phyloP scores from a whole-genome alignment of 1,284 basidiomycete species.

The Volvariella volvacea region DNA sequence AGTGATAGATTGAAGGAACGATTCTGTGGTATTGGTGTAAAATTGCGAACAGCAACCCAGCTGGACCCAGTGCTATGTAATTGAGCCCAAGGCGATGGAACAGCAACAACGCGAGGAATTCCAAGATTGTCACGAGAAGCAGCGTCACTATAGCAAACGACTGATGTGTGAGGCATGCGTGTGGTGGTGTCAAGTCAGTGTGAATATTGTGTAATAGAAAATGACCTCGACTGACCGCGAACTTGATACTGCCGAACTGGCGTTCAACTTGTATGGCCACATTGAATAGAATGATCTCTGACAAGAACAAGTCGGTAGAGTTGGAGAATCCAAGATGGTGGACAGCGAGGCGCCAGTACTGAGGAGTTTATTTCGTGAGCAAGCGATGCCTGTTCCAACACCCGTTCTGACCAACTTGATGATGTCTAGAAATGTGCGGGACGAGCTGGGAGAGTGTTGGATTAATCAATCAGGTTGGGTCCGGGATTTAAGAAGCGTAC shows the following conservation, averaged over 20 bases:
- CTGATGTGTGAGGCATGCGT: constrained; percentile 29
- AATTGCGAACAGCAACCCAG: constrained; percentile 64
- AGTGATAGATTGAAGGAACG: constrained; percentile 71
- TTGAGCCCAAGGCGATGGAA: constrained; percentile 64
- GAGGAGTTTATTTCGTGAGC: constrained; percentile 9
- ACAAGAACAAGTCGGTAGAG: constrained; percentile 80
- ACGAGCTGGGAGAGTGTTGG: constrained; percentile 37
- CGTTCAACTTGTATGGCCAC: constrained; percentile 74
- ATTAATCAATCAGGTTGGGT: constrained; percentile 10
- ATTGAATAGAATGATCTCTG: constrained; percentile 71
- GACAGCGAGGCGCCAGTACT: constrained; percentile 82
- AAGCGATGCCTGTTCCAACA: too few relatives aligned
- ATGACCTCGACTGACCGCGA: constrained; percentile 54
- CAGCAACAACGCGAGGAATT: constrained; percentile 56
- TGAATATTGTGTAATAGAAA: not conserved
- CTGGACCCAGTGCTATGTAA: constrained; percentile 70
- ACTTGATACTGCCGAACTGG: constrained; percentile 83
- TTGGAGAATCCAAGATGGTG: constrained; percentile 80
- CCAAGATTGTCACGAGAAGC: constrained; percentile 59
- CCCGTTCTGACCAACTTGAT: constrained; percentile 42
- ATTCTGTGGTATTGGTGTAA: constrained; percentile 77
- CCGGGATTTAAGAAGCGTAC: constrained; percentile 24
- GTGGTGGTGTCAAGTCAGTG: not conserved
- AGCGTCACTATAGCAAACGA: constrained; percentile 69
- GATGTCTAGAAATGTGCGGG: constrained; percentile 64